A percentile compares a stretch with the other conserved stretches of the same genome.
phyloP scores from a whole-genome alignment of 2,329 filamentous ascomycete species.

The Sphaerulina populicola region DNA sequence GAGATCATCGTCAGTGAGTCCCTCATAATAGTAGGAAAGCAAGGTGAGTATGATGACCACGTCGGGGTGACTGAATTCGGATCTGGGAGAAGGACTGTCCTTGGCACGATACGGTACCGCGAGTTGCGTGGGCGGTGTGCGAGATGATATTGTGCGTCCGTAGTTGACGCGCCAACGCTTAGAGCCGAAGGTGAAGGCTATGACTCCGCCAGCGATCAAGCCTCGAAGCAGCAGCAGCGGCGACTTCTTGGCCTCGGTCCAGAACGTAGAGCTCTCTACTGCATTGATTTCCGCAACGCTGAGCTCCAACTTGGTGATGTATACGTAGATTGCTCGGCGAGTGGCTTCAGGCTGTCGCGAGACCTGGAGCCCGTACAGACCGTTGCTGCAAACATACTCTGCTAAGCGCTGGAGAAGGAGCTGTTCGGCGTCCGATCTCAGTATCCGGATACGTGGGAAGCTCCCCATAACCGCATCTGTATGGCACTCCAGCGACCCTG shows the following conservation, averaged over 20 bases:
- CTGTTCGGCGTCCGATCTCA: slow-evolving; percentile 37
- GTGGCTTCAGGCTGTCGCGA: slow-evolving; percentile 12
- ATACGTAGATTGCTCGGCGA: slow-evolving; percentile 15
- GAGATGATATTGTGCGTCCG: slow-evolving; percentile 25
- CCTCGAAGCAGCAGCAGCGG: slow-evolving; percentile 53
- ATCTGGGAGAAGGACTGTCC: slow-evolving; percentile 52
- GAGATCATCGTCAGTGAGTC: slow-evolving; percentile 43
- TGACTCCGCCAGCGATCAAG: slow-evolving; percentile 51
- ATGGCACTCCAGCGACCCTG: slow-evolving; percentile 17
- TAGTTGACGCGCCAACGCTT: slow-evolving; percentile 62
- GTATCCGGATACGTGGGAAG: slow-evolving; percentile 52
- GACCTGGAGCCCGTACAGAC: slow-evolving; percentile 18
- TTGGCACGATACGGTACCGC: slow-evolving; percentile 61
- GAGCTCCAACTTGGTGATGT: slow-evolving; percentile 19
- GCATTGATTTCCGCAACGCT: slow-evolving; percentile 2
- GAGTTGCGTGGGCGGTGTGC: slow-evolving; percentile 44
- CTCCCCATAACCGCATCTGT: slow-evolving; percentile 6
- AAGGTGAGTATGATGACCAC: slow-evolving; percentile 58
- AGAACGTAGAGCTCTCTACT: slow-evolving; percentile 17
- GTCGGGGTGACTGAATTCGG: slow-evolving; percentile 62
- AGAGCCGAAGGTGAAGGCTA: slow-evolving; percentile 51
- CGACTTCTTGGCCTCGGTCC: slow-evolving; percentile 22
- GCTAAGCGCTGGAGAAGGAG: slow-evolving; percentile 38
- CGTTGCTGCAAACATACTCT: slow-evolving; percentile 29
- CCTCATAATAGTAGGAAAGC: slow-evolving; percentile 59